Evolutionary conservation across 352 stramenopile species (phyloP), one percentile per base, ranked within the genome.

Genomic region (Phytopythium sindhum): DNA sequence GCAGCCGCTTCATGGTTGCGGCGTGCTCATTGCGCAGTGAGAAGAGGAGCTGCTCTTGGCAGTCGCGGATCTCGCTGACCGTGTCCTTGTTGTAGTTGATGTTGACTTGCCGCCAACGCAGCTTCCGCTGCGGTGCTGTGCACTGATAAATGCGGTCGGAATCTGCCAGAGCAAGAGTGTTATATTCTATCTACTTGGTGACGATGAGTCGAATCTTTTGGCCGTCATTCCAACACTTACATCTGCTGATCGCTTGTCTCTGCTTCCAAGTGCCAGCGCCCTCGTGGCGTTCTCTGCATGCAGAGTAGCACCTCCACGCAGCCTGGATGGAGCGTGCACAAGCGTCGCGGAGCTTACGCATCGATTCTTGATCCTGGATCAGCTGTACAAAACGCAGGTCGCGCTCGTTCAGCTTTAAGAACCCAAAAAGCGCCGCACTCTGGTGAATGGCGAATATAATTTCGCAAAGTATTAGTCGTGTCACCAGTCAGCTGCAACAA

Each of bases 271-370:
- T 29, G 9, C 0, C 53, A 2, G 54, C 52, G 19, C 4, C 31
- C 15, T 61, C 48, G 0, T 14, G 24, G 6, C 7, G n/a, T 15
- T 37, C 48, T 1, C 57, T 41, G 39, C 35, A 51, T 4, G 63
- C 51, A 37, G 61, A 39, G 29, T 70, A 83, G 51, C 66, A 67
- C 15, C 67, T 67, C 84, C 84, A 93, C 0, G 74, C 63, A 8
- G 68, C 70, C 53, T 93, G 84, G 51, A 93, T 93, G 8, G 80
- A 81, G n/a, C 65, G 65, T 17, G 81, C 78, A 24, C 81, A 87
- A 1, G 81, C 66, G 39, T 76, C 57, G 33, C 81, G 77, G 4
- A 91, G 67, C 10, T 62, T 51, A 12, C 66, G 65, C 0, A 78
- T 66, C 47, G 89, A 70, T 45, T 83, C 57, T 39, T 91, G 79